phyloP scores from a whole-genome alignment of 1,139 yeast genomes.

The Kodamaea ohmeri region DNA sequence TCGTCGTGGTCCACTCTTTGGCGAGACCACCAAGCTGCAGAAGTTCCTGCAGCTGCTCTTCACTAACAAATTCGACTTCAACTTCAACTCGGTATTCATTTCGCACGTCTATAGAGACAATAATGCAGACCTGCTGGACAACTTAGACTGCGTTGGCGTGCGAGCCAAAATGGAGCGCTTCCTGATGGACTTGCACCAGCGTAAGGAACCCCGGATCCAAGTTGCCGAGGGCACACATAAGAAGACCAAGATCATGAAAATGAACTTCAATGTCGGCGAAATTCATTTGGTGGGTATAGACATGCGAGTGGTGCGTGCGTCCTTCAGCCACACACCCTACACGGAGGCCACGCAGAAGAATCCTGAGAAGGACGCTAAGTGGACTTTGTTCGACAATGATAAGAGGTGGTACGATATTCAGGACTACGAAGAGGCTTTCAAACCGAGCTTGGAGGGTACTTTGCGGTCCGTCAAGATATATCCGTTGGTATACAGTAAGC shows the following conservation, averaged over 20 bases:
- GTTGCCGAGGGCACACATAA: constrained; percentile 32
- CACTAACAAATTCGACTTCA: constrained; percentile 42
- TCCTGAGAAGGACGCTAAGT: constrained; percentile 14
- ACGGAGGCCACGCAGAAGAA: constrained; percentile 8
- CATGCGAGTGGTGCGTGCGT: constrained; percentile 34
- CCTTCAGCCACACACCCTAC: constrained; percentile 32
- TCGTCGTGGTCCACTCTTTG: constrained; percentile 40
- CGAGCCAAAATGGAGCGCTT: constrained; percentile 42
- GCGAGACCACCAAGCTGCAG: constrained; percentile 32
- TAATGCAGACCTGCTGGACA: constrained; percentile 15
- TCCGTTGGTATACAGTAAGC: constrained; percentile 38
- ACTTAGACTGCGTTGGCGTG: constrained; percentile 40
- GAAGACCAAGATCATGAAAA: constrained; percentile 35
- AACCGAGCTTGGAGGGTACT: constrained; percentile 26
- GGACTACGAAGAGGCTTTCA: constrained; percentile 42
- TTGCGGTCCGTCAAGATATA: constrained; percentile 24
- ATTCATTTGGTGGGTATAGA: constrained; percentile 41
- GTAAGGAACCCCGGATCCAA: constrained; percentile 37
- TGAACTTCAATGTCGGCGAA: constrained; percentile 46
- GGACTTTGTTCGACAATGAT: constrained; percentile 34
- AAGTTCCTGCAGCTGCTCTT: constrained; percentile 45
- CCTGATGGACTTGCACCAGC: constrained; percentile 42
- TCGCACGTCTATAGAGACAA: constrained; percentile 38
- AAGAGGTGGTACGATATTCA: constrained; percentile 41
- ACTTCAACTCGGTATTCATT: constrained; percentile 38